Conservation (phyloP, 208 protist species). For the Spongospora subterranea region DNA sequence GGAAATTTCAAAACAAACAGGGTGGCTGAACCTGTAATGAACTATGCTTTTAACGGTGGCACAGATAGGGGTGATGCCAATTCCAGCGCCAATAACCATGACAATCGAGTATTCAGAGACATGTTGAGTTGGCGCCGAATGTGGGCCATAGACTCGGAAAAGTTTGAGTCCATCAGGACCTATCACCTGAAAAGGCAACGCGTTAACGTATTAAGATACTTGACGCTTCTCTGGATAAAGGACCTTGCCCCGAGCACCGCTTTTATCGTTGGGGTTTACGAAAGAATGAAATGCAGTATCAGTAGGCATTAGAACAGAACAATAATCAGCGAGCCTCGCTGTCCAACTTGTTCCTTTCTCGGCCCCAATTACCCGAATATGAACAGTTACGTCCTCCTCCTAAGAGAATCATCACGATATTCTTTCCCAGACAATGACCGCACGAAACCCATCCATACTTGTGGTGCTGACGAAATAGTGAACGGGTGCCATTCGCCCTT, state of each 20-base stretch:
- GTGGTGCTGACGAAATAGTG: conserved; percentile 34
- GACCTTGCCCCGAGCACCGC: neutral
- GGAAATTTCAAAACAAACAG: too few relatives aligned
- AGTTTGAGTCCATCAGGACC: conserved; percentile 53
- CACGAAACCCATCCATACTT: neutral
- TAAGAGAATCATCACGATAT: neutral
- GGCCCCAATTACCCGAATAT: conserved; percentile 17
- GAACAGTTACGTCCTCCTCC: conserved; percentile 35
- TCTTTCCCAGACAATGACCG: neutral
- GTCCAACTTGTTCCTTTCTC: conserved; percentile 48
- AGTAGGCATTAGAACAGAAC: conserved; percentile 31
- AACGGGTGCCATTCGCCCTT: conserved; percentile 25
- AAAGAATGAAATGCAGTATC: conserved; percentile 1
- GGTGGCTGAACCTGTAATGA: too few relatives aligned
- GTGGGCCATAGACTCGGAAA: conserved; percentile 57
- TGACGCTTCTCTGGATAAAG: neutral
- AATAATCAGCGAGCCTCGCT: conserved; percentile 16
- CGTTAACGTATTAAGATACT: neutral
- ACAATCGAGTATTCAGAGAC: conserved; percentile 47
- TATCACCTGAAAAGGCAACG: neutral
- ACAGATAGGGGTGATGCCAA: conserved; percentile 49
- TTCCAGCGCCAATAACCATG: conserved; percentile 59
- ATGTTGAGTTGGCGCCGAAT: conserved; percentile 55
- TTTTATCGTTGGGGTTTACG: conserved; percentile 13
- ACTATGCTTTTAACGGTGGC: conserved; percentile 47